Conservation (phyloP, 768 basidiomycete genomes). For the Boletellus ananas region DNA sequence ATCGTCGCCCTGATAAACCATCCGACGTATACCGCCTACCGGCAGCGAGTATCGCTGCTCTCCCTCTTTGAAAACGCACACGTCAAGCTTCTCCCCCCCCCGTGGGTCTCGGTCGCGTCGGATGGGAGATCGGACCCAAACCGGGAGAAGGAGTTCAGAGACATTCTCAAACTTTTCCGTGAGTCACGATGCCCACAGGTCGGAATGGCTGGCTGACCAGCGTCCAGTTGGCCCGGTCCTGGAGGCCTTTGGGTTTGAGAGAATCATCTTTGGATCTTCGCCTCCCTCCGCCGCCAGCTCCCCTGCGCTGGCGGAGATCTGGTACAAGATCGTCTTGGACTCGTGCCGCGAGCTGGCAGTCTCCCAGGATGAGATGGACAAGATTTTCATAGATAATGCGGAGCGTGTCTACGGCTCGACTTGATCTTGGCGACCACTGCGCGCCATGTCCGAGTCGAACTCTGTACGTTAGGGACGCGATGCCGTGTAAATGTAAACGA, state of each 20-base stretch:
- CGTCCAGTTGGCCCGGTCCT: slow-evolving; percentile 69
- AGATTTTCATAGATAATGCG: slow-evolving; percentile 61
- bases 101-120: slow-evolving; percentile 59
- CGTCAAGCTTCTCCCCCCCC: slow-evolving; percentile 74
- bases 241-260: slow-evolving; percentile 81
- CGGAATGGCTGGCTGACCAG: not conserved
- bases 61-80: slow-evolving; percentile 70
- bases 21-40: slow-evolving; percentile 68
- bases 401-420: slow-evolving; percentile 35
- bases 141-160: slow-evolving; percentile 42
- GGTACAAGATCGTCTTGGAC: slow-evolving; percentile 81
- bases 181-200: slow-evolving; percentile 31
- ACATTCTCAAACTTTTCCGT: slow-evolving; percentile 84
- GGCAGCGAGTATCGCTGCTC: slow-evolving; percentile 64
- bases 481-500: not conserved
- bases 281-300: slow-evolving; percentile 50
- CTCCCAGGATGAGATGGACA: slow-evolving; percentile 74
- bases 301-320: slow-evolving; percentile 54
- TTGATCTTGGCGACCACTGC: slow-evolving; percentile 7
- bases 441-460: not conserved
- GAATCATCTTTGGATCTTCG: slow-evolving; percentile 81
- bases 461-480: not conserved
- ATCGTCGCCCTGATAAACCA: slow-evolving; percentile 80
- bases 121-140: slow-evolving; percentile 30
- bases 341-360: slow-evolving; percentile 75